Percentiles rank a stretch among this genome's conserved stretches.
These are phyloP conservation scores for Phialophora macrospora DNA, from an alignment of 2,329 filamentous ascomycete species.

Conservation along the genomic window DNA sequence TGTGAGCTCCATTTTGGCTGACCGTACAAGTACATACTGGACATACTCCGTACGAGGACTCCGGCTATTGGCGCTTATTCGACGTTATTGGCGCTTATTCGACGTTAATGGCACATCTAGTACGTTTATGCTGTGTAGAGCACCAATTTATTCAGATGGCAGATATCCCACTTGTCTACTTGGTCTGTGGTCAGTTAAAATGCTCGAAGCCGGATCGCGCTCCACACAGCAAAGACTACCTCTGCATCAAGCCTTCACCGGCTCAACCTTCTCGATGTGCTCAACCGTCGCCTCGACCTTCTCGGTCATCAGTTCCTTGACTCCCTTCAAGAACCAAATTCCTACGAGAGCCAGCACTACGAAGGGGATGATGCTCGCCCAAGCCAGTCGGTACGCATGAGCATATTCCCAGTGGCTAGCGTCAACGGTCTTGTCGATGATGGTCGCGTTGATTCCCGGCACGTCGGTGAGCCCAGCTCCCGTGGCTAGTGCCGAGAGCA, in stretches of 20 bases:
- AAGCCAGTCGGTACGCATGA: conserved; percentile 56
- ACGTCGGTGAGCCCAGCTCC: conserved; percentile 44
- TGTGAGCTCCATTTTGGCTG: neutral
- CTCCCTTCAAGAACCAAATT: conserved; percentile 53
- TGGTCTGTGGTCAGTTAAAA: neutral
- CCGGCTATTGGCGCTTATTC: too few species aligned
- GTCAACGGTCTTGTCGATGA: conserved; percentile 48
- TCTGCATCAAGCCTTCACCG: conserved; percentile 22
- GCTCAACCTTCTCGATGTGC: conserved; percentile 31
- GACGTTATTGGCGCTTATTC: too few species aligned
- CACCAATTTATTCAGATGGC: neutral
- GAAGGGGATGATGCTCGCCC: conserved; percentile 59
- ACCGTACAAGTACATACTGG: too few species aligned
- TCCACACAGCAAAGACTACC: neutral
- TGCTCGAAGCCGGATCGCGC: neutral
- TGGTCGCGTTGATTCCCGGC: conserved; percentile 46
- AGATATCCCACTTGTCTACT: neutral
- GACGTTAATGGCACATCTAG: too few species aligned
- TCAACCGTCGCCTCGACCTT: conserved; percentile 61
- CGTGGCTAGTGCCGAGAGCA: conserved; percentile 49
- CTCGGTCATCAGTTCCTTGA: conserved; percentile 60
- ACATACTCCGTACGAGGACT: too few species aligned
- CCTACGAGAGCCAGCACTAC: conserved; percentile 55
- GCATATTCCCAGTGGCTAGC: conserved; percentile 55
- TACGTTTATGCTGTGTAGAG: neutral